These are phyloP conservation scores for Lecanicillium sp. DNA, from an alignment of 2,329 filamentous ascomycete genomes.

Conservation along the genomic window DNA sequence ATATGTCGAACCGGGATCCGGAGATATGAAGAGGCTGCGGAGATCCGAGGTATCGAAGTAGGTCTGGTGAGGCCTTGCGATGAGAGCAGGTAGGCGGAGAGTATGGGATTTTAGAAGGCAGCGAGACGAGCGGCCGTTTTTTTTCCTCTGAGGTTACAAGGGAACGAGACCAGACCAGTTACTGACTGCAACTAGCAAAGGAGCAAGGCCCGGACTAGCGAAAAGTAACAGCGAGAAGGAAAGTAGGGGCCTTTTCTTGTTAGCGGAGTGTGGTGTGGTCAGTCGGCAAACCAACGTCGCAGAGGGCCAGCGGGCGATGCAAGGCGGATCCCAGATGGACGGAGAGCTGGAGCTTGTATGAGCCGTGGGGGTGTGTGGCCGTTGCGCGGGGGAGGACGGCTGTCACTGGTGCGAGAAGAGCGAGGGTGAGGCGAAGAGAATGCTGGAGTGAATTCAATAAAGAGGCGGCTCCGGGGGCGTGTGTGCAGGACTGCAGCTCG, in stretches of 20 bases:
- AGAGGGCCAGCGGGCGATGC: slow-evolving; percentile 9
- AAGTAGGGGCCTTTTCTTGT: background rate
- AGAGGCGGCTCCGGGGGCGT: too few relatives aligned
- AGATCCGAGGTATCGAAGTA: too few relatives aligned
- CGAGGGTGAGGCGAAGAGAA: background rate
- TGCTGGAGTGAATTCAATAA: too few relatives aligned
- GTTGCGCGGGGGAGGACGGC: too few relatives aligned
- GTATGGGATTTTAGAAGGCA: slow-evolving; percentile 7
- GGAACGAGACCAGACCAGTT: background rate
- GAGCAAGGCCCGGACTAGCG: background rate
- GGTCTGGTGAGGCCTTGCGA: too few relatives aligned
- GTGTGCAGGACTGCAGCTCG: too few relatives aligned
- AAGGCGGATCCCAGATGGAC: slow-evolving; percentile 9
- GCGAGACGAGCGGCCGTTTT: slow-evolving; percentile 11
- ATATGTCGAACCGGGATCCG: too few relatives aligned
- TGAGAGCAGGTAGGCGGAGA: background rate
- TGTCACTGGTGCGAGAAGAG: too few relatives aligned
- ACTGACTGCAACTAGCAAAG: background rate
- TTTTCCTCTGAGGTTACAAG: slow-evolving; percentile 6
- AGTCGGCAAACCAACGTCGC: slow-evolving; percentile 15
- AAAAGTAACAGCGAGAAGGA: background rate
- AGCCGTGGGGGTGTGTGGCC: too few relatives aligned
- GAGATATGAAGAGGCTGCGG: too few relatives aligned
- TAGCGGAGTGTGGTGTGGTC: slow-evolving; percentile 2
- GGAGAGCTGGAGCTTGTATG: background rate